Percentiles rank a stretch among this genome's conserved stretches.
phyloP scores from a whole-genome alignment of 2,329 filamentous ascomycete genomes.

The Penicillium sp. region DNA sequence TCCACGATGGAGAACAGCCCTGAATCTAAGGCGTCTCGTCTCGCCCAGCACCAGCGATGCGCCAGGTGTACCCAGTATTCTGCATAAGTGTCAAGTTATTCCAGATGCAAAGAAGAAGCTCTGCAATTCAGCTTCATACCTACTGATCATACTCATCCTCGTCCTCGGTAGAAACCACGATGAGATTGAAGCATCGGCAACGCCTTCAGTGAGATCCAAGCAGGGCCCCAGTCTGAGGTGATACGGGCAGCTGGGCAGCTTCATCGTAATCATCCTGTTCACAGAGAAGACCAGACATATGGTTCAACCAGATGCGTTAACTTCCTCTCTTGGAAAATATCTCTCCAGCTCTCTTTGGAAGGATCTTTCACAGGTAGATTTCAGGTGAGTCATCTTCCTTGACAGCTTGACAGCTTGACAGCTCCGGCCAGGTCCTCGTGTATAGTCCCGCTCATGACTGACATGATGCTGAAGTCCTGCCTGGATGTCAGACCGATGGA shows the following conservation, averaged over 20 bases:
- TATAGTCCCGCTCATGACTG: no score
- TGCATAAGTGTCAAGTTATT: background rate
- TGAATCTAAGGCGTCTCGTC: background rate
- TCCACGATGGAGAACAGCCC: background rate
- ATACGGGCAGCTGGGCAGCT: slow-evolving; percentile 3
- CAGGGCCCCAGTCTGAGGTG: slow-evolving; percentile 1
- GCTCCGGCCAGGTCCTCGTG: no score
- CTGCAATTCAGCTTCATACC: background rate
- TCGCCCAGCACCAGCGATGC: background rate
- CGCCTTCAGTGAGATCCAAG: background rate
- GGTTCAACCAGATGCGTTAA: no score
- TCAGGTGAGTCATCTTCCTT: no score
- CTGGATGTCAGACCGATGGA: no score
- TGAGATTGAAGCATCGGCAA: background rate
- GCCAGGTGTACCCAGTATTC: background rate
- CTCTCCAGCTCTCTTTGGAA: no score
- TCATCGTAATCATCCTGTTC: background rate
- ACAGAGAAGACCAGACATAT: no score
- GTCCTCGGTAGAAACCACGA: background rate
- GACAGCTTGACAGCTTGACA: no score
- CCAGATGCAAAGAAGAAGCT: background rate
- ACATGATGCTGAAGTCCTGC: no score
- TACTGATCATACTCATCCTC: background rate
- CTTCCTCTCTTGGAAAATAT: no score
- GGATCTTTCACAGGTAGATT: no score